Evolutionary conservation across 1,284 basidiomycete species (phyloP).

Genomic region (Clitocybe nebularis): DNA sequence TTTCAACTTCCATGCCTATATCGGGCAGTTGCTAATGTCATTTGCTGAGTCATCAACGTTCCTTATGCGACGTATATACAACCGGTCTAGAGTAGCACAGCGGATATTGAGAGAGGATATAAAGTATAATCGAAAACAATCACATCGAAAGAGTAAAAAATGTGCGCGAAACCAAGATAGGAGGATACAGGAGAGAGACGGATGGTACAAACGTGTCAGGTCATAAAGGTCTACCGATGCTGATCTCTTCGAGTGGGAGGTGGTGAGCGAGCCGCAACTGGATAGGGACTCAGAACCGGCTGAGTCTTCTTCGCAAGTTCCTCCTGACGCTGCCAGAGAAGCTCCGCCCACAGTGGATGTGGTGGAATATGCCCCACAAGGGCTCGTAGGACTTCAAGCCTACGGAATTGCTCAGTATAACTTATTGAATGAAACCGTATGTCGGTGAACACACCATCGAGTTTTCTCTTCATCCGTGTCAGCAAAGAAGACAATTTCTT

Average conservation of each 20-base stretch:
- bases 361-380: constrained; percentile 85
- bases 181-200: no score
- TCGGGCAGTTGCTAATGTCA: no score
- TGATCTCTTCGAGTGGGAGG: constrained; percentile 13
- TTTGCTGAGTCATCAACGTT: no score
- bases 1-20: no score
- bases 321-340: constrained; percentile 75
- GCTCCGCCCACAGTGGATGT: constrained; percentile 87
- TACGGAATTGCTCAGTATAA: constrained; percentile 26
- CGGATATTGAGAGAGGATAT: neutral
- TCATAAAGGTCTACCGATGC: constrained; percentile 11
- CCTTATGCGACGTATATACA: constrained; percentile 10
- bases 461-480: constrained; percentile 88
- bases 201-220: no score
- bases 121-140: constrained; percentile 12
- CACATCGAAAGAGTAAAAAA: constrained; percentile 4
- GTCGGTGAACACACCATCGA: constrained; percentile 63
- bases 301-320: constrained; percentile 34
- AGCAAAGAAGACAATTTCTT: constrained; percentile 88
- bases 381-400: constrained; percentile 78
- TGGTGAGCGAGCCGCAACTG: constrained; percentile 10
- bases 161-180: no score
- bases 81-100: neutral
- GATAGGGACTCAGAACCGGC: constrained; percentile 16
- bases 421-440: neutral